Base-by-base conservation (phyloP, 208 protist species). In the Leishmania aethiopica region DNA sequence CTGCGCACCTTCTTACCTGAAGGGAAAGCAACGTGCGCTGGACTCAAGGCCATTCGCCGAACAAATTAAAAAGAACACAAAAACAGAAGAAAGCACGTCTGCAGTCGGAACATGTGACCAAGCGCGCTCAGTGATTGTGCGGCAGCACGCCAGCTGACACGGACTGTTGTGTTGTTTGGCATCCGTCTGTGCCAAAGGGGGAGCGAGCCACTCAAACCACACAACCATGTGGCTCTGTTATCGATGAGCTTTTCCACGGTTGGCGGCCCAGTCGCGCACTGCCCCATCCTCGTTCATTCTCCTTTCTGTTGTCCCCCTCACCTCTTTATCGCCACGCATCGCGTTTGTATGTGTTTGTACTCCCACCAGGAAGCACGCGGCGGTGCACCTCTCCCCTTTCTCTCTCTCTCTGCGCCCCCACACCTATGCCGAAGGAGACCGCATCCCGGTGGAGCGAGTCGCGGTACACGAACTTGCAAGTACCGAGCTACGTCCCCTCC, bases 401-500 rank as follows among this genome's bases (percentile, higher is more conserved):
- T 40, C 6, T 13, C 19, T 72, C 28, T 72, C 47, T 55, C 45
- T 75, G 72, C 51, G 0, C 51, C 15, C 4, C 15, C 78, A 80
- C 28, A 28, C 15, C 19, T 11, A 89, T 91, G 86, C 64, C 86
- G 15, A 86, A 87, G 71, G 79, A 87, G 51, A 88, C 76, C 8
- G 66, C 53, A 17, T 93, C 92, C 49, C 90, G 95, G 17, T 98
- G 95, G 94, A 97, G 94, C 89, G 87, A 84, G 42, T 79, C 80
- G 42, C 90, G 90, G 74, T 98, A 95, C 85, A 95, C 88, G 74
- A 98, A 96, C 85, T 69, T 95, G 25, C 79, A 86, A 42, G 84
- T 98, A 35, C 95, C 95, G 32, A 96, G 88, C 85, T 98, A 98
- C 80, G 88, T 98, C 55, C 95, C 95, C 13, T 87, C 95, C 6